These are phyloP conservation scores for Biscogniauxia marginata DNA, from an alignment of 2,329 filamentous ascomycete species.

Conservation along the genomic window DNA sequence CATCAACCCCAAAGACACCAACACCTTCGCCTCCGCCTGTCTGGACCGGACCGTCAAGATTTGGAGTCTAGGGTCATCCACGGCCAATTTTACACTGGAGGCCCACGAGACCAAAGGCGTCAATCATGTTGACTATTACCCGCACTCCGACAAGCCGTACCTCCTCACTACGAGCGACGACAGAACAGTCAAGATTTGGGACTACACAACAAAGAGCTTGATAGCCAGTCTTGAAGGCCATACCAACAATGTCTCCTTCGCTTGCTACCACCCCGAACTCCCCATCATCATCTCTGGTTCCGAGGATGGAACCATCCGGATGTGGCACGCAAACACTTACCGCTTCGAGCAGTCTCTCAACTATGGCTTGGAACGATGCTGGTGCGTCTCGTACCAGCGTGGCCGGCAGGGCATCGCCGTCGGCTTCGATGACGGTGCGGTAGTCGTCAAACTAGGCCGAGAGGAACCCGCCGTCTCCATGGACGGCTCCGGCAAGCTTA, in stretches of 20 bases:
- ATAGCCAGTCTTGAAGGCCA: conserved; percentile 97
- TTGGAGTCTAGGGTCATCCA: conserved; percentile 92
- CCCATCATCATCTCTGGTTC: conserved; percentile 97
- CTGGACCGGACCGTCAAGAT: conserved; percentile 97
- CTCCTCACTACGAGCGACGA: conserved; percentile 96
- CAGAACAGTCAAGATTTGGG: conserved; percentile 96
- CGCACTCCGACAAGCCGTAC: conserved; percentile 75
- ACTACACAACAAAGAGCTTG: conserved; percentile 96
- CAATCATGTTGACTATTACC: conserved; percentile 93
- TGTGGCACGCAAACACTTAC: conserved; percentile 99
- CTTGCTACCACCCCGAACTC: conserved; percentile 94
- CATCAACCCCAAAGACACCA: conserved; percentile 97
- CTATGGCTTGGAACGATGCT: conserved; percentile 93
- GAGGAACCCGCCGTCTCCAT: conserved; percentile 98
- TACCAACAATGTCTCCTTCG: conserved; percentile 97
- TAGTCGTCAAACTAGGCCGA: conserved; percentile 95
- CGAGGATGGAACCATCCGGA: conserved; percentile 94
- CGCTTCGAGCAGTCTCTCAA: conserved; percentile 92
- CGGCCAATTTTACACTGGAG: conserved; percentile 93
- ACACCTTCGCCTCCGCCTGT: conserved; percentile 89
- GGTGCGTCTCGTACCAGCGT: conserved; percentile 95
- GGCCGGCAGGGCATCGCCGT: conserved; percentile 93
- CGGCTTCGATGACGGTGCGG: conserved; percentile 95
- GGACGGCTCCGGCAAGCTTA: conserved; percentile 92
- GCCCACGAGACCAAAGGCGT: conserved; percentile 97